A percentile compares a stretch with the other conserved stretches of the same genome.
phyloP scores from a whole-genome alignment of 1,284 basidiomycete genomes.

The Fomitopsis betulina region DNA sequence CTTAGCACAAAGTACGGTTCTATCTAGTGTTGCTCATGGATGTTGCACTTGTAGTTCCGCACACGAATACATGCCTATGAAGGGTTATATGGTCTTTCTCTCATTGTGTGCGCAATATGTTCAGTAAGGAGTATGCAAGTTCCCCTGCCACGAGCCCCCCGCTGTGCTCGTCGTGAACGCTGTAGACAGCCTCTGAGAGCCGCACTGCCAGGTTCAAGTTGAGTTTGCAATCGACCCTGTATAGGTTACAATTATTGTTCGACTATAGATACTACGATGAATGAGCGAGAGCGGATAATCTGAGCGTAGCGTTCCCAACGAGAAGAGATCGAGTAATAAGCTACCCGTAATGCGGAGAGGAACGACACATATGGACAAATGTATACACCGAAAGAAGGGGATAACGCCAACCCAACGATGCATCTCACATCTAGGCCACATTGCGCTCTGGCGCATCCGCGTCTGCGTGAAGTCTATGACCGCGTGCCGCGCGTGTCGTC shows the following conservation, averaged over 20 bases:
- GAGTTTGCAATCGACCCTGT: background rate
- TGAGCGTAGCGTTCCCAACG: background rate
- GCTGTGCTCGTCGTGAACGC: no score
- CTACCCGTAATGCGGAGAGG: background rate
- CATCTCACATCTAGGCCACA: no score
- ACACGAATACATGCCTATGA: no score
- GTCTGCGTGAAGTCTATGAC: background rate
- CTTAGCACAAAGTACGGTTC: no score
- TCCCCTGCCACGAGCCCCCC: no score
- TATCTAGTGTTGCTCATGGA: no score
- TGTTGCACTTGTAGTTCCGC: no score
- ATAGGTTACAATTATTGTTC: background rate
- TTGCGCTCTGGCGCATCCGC: background rate
- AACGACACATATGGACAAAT: background rate
- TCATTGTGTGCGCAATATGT: background rate
- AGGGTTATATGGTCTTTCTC: background rate
- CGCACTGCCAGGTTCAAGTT: background rate
- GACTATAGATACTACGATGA: background rate
- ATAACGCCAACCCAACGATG: no score
- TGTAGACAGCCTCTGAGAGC: no score
- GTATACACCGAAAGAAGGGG: background rate
- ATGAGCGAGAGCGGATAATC: background rate
- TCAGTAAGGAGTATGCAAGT: no score
- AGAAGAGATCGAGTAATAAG: background rate
- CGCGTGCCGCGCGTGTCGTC: slow-evolving; percentile 7